Evolutionary conservation across 2,329 filamentous ascomycete species (phyloP), one percentile per base, ranked within the genome.

Genomic region (Colletotrichum viniferum): DNA sequence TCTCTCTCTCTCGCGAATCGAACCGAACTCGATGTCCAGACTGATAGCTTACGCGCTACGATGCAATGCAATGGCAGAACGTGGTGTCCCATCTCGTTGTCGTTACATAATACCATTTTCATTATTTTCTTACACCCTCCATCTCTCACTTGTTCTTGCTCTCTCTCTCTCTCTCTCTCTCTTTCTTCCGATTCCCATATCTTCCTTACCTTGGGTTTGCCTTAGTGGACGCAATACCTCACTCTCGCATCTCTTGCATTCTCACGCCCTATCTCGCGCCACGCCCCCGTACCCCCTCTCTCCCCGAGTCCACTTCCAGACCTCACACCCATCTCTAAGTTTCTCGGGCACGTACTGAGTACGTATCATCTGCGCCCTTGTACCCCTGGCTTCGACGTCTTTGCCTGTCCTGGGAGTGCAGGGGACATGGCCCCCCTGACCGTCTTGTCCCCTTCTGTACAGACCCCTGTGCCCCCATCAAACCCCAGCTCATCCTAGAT

Each of bases 401-500:
- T 58, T 56, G 48, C 32, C 52, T 36, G 63, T 66, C 68, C 38
- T 36, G 52, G 58, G 38, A 43, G 38, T 43, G 38, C 18, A 43
- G 18, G 38, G 38, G 38, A 43, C 38, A 43, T 43, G 38, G 48
- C 70, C 55, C 68, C 69, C 21, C 30, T 21, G 38, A 14, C 62
- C 26, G 55, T 62, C 73, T 55, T 72, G 67, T 61, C 24, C 52
- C 60, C 28, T 52, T 60, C 52, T 28, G 10, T 28, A 28, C 26
- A 64, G 36, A 67, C 73, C 73, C 73, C 69, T 72, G 68, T 26
- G 26, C 24, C 43, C 55, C 55, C 69, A 66, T 67, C 69, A 26
- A 56, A 26, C 69, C 69, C 55, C 73, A 36, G 71, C 48, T 28
- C 60, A 74, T 74, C 73, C 73, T 67, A 28, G 73, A 60, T 32